Evolutionary conservation across 352 stramenopile genomes (phyloP), one percentile per base, ranked within the genome.

Genomic region (Globisporangium orthogonon): DNA sequence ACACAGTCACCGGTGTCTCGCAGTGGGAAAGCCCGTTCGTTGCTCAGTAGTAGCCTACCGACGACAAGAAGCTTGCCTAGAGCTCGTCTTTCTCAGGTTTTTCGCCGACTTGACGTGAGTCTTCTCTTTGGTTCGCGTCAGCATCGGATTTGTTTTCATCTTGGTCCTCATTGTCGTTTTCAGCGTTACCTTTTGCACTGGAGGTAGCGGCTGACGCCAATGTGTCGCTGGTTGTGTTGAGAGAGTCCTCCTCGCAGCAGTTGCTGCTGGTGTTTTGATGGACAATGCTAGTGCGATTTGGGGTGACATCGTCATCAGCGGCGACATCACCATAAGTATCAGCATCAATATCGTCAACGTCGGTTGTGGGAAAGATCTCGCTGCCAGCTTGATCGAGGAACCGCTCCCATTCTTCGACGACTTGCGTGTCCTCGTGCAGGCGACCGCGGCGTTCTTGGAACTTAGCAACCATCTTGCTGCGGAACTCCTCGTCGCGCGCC

Each of bases 331-430:
- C 43, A 52, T 44, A 18, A 6, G n/a, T 33, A 15, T 37, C n/a
- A 5, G 39, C 39, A 35, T 50, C 39, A 39, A 39, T 13, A 7
- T 72, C 56, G 1, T 23, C 23, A 23, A 23, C 23, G 23, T 23
- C 23, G 23, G 35, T 60, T 9, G 57, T 74, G 3, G 71, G 54
- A 15, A 65, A 77, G 41, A 79, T 61, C 14, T 59, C 60, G 6
- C 41, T 33, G 2, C 55, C 50, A n/a, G 71, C 72, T 60, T 83
- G 75, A 13, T 88, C 68, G 29, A 92, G 73, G 51, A 92, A 90
- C 39, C 60, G 68, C 61, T 89, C 79, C 83, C 83, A 92, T 52
- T 90, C 74, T n/a, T 63, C 18, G 1, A 92, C 70, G 2, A 76
- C 79, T 11, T 62, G 43, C 17, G 23, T 3, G 53, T 85, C 72